Conservation (phyloP, 2,329 filamentous ascomycete genomes). For the Plectosphaerella plurivora region DNA sequence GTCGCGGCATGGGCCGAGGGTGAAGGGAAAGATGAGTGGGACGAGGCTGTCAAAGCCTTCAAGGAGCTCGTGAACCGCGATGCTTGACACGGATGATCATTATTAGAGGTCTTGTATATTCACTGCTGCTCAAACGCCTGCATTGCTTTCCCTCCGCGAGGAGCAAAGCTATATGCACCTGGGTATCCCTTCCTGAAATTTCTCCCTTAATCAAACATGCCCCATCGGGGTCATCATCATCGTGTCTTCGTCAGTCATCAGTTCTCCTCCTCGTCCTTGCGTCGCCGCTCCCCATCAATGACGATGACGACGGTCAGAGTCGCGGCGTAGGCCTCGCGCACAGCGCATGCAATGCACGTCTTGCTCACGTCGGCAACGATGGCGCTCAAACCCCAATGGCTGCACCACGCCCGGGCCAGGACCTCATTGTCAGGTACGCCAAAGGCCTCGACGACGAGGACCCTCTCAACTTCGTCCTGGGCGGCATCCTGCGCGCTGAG, state of each 20-base stretch:
- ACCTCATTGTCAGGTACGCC: constrained; percentile 73
- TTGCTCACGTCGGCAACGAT: constrained; percentile 64
- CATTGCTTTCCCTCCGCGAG: too few relatives aligned
- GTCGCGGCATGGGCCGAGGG: constrained; percentile 37
- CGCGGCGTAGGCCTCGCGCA: constrained; percentile 71
- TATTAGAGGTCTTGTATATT: too few relatives aligned
- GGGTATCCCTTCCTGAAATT: too few relatives aligned
- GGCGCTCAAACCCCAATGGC: constrained; percentile 69
- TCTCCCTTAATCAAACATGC: too few relatives aligned
- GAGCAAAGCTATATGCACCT: too few relatives aligned
- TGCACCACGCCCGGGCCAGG: constrained; percentile 71
- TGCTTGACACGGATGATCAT: too few relatives aligned
- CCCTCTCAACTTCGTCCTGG: constrained; percentile 55
- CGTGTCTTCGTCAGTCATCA: background rate
- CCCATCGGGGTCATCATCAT: too few relatives aligned
- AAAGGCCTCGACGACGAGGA: constrained; percentile 68
- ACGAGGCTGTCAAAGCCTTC: constrained; percentile 27
- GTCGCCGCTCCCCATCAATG: constrained; percentile 41
- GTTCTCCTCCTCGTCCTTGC: constrained; percentile 37
- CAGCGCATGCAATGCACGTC: constrained; percentile 70
- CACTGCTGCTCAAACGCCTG: too few relatives aligned
- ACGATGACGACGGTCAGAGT: constrained; percentile 69
- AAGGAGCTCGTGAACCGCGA: too few relatives aligned
- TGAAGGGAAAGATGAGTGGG: constrained; percentile 44
- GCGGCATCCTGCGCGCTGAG: background rate